phyloP scores from a whole-genome alignment of 805 yeast genomes.

The Saccharomycopsis fodiens region DNA sequence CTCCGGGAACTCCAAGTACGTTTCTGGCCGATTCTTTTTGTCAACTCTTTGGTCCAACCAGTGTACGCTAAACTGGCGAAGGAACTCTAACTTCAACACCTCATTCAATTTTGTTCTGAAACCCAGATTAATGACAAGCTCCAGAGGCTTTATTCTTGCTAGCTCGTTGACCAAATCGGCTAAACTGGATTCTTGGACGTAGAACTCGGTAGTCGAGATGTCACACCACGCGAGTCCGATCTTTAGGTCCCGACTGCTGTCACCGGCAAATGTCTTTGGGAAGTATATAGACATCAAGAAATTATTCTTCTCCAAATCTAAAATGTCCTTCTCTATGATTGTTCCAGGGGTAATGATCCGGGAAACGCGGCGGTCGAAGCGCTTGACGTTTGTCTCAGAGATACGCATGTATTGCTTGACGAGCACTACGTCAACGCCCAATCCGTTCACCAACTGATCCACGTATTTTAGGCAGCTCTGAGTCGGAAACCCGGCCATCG shows the following conservation, averaged over 20 bases:
- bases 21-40: conserved; percentile 36
- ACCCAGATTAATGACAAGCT: conserved; percentile 52
- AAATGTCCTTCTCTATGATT: conserved; percentile 73
- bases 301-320: conserved; percentile 66
- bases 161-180: conserved; percentile 62
- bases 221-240: conserved; percentile 88
- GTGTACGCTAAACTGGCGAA: conserved; percentile 8
- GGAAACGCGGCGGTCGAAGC: conserved; percentile 60
- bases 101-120: conserved; percentile 25
- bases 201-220: conserved; percentile 72
- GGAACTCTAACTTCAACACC: not conserved
- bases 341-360: conserved; percentile 92
- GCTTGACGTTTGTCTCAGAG: conserved; percentile 27
- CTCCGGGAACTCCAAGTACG: conserved; percentile 29
- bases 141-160: conserved; percentile 74
- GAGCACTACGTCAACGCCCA: conserved; percentile 67
- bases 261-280: conserved; percentile 40
- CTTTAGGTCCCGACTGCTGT: conserved; percentile 33
- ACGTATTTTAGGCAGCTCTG: conserved; percentile 65
- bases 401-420: conserved; percentile 51
- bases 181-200: conserved; percentile 55
- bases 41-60: conserved; percentile 2
- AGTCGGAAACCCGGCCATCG: conserved; percentile 92
- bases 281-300: conserved; percentile 59
- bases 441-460: conserved; percentile 61